Conservation (phyloP, 2,329 filamentous ascomycete genomes). For the Laburnicola sp. region DNA sequence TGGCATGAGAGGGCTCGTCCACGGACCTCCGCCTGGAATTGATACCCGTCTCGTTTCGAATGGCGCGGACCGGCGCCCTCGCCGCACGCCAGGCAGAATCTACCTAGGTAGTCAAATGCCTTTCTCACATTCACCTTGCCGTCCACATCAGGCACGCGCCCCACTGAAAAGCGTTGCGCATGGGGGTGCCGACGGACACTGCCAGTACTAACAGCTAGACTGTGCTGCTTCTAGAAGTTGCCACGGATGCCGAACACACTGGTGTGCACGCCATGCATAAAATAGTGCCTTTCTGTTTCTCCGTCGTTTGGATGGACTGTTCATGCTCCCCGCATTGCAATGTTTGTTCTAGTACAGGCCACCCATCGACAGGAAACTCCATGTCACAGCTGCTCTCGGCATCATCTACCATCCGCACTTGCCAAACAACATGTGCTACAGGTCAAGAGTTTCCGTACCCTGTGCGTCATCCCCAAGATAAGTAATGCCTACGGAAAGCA, state of each 20-base stretch:
- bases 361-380: conserved; percentile 4
- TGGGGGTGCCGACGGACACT: too few relatives aligned
- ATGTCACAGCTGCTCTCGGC: not conserved
- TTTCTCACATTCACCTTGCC: not conserved
- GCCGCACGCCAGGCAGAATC: not conserved
- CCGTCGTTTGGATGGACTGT: conserved; percentile 21
- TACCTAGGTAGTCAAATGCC: not conserved
- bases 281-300: conserved; percentile 21
- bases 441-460: not conserved
- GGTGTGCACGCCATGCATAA: conserved; percentile 16
- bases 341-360: conserved; percentile 29
- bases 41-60: conserved; percentile 11
- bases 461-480: too few relatives aligned
- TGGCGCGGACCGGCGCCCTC: not conserved
- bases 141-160: not conserved
- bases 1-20: not conserved
- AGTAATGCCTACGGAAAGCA: too few relatives aligned
- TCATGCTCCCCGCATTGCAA: conserved; percentile 12
- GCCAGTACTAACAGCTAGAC: too few relatives aligned
- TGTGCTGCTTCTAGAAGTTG: too few relatives aligned
- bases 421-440: not conserved
- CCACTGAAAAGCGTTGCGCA: not conserved
- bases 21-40: conserved; percentile 2
- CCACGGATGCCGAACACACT: conserved; percentile 1
- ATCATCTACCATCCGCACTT: not conserved